Conservation (phyloP, 257 asterid species). For the Hygrophila difformis region DNA sequence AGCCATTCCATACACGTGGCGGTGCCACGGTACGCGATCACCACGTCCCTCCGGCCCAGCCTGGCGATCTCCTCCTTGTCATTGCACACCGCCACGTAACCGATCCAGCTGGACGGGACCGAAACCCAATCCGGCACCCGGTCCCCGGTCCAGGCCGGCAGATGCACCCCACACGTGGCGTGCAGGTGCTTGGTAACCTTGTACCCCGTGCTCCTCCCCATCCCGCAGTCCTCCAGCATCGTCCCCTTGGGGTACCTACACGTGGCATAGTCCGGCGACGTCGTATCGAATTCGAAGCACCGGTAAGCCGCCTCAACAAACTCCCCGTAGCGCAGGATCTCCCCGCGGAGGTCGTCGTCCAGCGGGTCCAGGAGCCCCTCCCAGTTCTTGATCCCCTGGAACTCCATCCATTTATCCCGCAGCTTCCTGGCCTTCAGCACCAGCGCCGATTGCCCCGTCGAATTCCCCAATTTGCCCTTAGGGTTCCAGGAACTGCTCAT, state of each 20-base stretch:
- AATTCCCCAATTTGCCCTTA: background rate
- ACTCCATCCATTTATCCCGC: constrained; percentile 67
- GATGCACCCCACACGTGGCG: constrained; percentile 70
- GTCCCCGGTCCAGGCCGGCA: constrained; percentile 46
- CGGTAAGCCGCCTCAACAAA: constrained; percentile 77
- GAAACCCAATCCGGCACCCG: constrained; percentile 43
- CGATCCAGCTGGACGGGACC: constrained; percentile 70
- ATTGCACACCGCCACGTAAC: constrained; percentile 80
- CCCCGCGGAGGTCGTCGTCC: constrained; percentile 54
- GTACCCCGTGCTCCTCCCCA: constrained; percentile 31
- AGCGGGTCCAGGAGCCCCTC: constrained; percentile 89
- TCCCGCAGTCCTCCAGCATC: constrained; percentile 34
- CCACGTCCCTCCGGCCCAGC: constrained; percentile 79
- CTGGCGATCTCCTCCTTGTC: constrained; percentile 53
- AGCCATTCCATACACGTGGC: constrained; percentile 81
- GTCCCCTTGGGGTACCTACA: constrained; percentile 26
- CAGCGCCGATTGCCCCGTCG: background rate
- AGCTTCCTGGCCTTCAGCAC: constrained; percentile 21
- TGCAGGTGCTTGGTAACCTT: constrained; percentile 38
- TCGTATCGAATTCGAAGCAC: constrained; percentile 62
- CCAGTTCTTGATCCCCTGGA: constrained; percentile 88
- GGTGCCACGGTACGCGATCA: constrained; percentile 79
- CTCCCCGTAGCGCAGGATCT: constrained; percentile 71
- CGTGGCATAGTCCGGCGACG: constrained; percentile 45
- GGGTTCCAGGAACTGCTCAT: constrained; percentile 22